Base-by-base conservation (phyloP, 139 green algal genomes). In the Micromonas commoda region DNA sequence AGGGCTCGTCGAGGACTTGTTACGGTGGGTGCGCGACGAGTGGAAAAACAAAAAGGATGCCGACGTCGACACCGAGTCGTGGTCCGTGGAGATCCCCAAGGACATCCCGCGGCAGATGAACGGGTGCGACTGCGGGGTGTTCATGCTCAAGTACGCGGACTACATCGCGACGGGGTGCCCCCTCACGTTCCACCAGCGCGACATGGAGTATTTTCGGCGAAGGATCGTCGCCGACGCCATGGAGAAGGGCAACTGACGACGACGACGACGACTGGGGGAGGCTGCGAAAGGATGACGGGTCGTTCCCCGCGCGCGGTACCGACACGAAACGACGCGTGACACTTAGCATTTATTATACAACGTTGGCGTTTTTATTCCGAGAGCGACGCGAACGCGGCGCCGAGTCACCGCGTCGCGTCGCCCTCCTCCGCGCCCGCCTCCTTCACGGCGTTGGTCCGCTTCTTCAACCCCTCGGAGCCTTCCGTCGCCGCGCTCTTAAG, bases 21-120 rank as follows among this genome's bases (percentile, higher is more conserved):
- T 73, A 9, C 37, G 37, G 21, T 87, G 80, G 60, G 84, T 87
- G 2, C 66, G n/a, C 31, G 83, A 87, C 64, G 83, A 87, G 37
- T 28, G n/a, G 35, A 78, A 79, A 23, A 80, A 87, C 77, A 87
- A 87, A 64, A 26, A 26, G 16, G 70, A 70, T 5, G 31, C 61
- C 16, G 37, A 86, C 1, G 34, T 86, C n/a, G 82, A 87, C 34
- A 79, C 65, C 9, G 81, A 63, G 16, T 35, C 68, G 1, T 87
- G 83, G 83, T 19, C 23, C 13, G 66, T 69, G 2, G 63, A 37
- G 23, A 85, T 51, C n/a, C 68, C 78, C 4, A 77, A 60, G 34
- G 70, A 88, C 2, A 88, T 87, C 26, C 83, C 83, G 29, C n/a
- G 35, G 35, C 83, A 87, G 60, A 60, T 78, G n/a, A 87, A 87